Conservation (phyloP, 2,329 filamentous ascomycete genomes). For the Fusarium duplospermum region DNA sequence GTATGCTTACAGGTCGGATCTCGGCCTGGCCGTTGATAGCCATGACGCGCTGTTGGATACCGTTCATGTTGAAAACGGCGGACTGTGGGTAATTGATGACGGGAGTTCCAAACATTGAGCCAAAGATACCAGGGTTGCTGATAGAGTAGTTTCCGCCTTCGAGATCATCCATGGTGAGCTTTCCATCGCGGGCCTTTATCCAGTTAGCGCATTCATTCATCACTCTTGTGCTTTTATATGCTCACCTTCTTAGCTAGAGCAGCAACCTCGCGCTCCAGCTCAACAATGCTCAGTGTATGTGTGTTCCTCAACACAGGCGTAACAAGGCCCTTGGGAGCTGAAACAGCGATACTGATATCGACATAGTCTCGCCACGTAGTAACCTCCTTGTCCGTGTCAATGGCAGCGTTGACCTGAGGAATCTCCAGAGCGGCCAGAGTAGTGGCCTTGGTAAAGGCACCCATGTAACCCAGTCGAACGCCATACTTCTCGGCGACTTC, state of each 20-base stretch:
- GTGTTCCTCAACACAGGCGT: conserved; percentile 81
- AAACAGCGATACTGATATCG: conserved; percentile 79
- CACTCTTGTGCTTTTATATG: background rate
- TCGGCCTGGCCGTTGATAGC: conserved; percentile 66
- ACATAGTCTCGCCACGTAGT: conserved; percentile 70
- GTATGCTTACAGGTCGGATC: conserved; percentile 53
- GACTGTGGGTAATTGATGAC: conserved; percentile 83
- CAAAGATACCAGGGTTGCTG: conserved; percentile 83
- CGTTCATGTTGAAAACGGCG: conserved; percentile 69
- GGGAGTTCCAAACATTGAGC: conserved; percentile 64
- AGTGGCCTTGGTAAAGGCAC: conserved; percentile 79
- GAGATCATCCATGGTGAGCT: conserved; percentile 82
- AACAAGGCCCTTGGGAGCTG: conserved; percentile 77
- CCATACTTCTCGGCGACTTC: conserved; percentile 46
- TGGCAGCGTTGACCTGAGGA: conserved; percentile 75
- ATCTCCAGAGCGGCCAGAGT: conserved; percentile 75
- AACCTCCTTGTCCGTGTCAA: conserved; percentile 69
- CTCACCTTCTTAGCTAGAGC: conserved; percentile 74
- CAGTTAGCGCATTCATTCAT: background rate
- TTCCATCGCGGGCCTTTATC: conserved; percentile 72
- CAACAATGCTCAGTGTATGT: conserved; percentile 56
- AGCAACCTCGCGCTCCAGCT: conserved; percentile 66
- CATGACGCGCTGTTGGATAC: conserved; percentile 64
- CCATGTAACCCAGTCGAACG: conserved; percentile 73
- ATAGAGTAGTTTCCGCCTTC: conserved; percentile 83